Percentiles rank a stretch among this genome's conserved stretches.
Conservation (phyloP, 2,329 filamentous ascomycete species). For the Ophiostoma quercus region DNA sequence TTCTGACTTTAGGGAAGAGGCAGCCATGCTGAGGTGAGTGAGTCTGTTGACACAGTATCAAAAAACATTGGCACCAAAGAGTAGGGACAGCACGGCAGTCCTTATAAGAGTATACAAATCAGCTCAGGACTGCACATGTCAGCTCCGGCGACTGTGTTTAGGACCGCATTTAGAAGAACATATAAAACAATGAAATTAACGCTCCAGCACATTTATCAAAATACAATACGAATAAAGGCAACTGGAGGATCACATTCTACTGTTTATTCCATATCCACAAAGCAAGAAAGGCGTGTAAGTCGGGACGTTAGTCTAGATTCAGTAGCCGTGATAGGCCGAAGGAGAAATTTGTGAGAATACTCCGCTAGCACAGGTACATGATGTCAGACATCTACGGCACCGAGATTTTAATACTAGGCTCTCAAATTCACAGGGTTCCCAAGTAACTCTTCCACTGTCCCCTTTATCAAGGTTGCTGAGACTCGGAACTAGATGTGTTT, state of each 20-base stretch:
- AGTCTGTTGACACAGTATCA: not conserved
- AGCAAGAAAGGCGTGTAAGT: not conserved
- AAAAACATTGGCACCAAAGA: not conserved
- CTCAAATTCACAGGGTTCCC: too few species aligned
- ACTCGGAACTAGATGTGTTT: not conserved
- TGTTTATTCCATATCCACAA: not conserved
- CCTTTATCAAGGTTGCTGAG: too few species aligned
- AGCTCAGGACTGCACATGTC: not conserved
- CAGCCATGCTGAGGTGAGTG: not conserved
- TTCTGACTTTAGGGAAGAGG: slow-evolving; percentile 11
- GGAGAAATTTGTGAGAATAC: not conserved
- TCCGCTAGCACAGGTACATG: not conserved
- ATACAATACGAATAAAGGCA: not conserved
- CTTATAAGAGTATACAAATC: not conserved
- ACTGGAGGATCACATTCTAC: not conserved
- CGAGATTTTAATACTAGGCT: not conserved
- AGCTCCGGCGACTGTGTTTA: not conserved
- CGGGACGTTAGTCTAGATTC: not conserved
- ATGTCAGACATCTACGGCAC: not conserved
- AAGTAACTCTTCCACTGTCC: too few species aligned
- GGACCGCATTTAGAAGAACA: not conserved
- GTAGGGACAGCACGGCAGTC: not conserved
- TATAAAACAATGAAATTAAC: not conserved
- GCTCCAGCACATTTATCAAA: not conserved
- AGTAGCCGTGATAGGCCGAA: not conserved